Evolutionary conservation across 73 alveolate genomes (phyloP), one percentile per base, ranked within the genome.

Genomic region (Diophrys appendiculata): DNA sequence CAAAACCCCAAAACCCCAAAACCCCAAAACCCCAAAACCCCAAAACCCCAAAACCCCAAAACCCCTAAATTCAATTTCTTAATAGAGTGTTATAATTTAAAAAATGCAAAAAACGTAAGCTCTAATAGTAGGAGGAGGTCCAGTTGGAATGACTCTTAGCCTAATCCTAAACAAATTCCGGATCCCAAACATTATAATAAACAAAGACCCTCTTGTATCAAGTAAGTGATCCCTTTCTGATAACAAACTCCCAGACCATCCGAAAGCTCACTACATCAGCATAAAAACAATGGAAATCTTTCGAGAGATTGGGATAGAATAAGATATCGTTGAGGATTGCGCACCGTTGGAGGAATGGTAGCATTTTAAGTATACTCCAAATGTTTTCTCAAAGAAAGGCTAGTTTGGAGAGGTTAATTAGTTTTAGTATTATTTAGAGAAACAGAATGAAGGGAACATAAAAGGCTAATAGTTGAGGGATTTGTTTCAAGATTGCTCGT

Each of bases 91-190:
- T n/a, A n/a, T n/a, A n/a, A n/a, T n/a, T n/a, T n/a, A n/a, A 68
- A 67, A 29, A 24, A 25, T 30, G n/a, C 29, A 65, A 18, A 56
- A 77, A 54, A 83, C 86, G 0, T 24, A 83, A 2, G 91, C 75
- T 14, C 65, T 78, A 35, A 84, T 87, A 0, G 90, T 88, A 8
- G 95, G 95, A 31, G 83, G 80, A 13, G 95, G 95, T 1, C 95
- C 95, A 18, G 92, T 88, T 0, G 95, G 95, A n/a, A 88, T 88
- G 95, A 56, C 83, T 23, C 84, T 88, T 8, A 52, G 92, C 53
- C 65, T 82, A n/a, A 69, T 88, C 33, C 81, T 88, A 24, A 72
- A 67, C 55, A 88, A 82, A 52, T 83, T 81, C 74, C 35, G 84
- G 0, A 71, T 88, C 43, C 82, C 77, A 0, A 65, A 55, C 53